Conservation (phyloP, 108 stramenopile genomes). For the Skeletonema costatum region DNA sequence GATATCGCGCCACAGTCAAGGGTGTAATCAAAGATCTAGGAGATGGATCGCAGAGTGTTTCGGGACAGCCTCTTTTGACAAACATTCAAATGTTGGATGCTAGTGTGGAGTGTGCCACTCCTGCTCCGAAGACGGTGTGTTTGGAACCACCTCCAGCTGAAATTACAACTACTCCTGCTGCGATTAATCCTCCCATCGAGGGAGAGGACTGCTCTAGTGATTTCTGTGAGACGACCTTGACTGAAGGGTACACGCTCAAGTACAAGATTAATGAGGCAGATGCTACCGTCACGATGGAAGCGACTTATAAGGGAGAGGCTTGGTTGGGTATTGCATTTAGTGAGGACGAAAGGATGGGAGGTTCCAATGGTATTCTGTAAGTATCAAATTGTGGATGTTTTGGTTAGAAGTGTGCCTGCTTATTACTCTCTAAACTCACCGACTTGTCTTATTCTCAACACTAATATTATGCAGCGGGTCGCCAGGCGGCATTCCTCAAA, state of each 20-base stretch:
- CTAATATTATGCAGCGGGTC: not conserved
- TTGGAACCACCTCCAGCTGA: not conserved
- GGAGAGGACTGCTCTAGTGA: constrained; percentile 3
- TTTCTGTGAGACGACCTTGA: not conserved
- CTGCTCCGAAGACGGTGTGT: not conserved
- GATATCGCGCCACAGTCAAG: constrained; percentile 24
- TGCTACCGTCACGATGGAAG: constrained; percentile 1
- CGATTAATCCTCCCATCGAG: not conserved
- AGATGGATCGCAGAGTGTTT: constrained; percentile 19
- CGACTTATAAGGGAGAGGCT: constrained; percentile 21
- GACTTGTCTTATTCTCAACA: not conserved
- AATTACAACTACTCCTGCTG: constrained; percentile 8
- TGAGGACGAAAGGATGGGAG: constrained; percentile 6
- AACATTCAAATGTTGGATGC: constrained; percentile 3
- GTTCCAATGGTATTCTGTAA: not conserved
- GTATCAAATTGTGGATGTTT: not conserved
- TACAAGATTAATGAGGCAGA: not conserved
- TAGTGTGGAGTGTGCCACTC: not conserved
- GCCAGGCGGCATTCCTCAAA: not conserved
- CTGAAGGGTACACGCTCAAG: not conserved
- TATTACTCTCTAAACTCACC: not conserved
- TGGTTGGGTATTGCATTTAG: constrained; percentile 35
- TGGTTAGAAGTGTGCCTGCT: not conserved
- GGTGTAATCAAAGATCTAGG: constrained; percentile 23
- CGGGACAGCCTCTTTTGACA: constrained; percentile 15